A percentile compares a stretch with the other conserved stretches of the same genome.
Conservation (phyloP, 805 yeast genomes). For the Pichia sporocuriosa region DNA sequence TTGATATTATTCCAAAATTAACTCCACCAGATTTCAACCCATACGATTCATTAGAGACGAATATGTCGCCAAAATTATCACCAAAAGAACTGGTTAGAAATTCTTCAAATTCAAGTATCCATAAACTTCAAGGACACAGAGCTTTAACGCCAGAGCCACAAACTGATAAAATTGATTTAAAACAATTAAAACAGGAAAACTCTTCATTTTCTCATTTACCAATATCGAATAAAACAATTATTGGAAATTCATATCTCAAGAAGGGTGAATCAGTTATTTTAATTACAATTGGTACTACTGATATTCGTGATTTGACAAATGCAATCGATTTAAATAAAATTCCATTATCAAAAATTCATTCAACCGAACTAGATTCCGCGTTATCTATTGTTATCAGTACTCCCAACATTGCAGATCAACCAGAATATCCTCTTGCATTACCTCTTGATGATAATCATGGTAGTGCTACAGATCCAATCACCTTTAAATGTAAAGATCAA, state of each 20-base stretch:
- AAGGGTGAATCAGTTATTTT: slow-evolving; percentile 63
- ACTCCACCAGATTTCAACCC: slow-evolving; percentile 41
- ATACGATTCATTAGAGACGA: slow-evolving; percentile 18
- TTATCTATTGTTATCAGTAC: slow-evolving; percentile 63
- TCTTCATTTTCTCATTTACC: slow-evolving; percentile 12
- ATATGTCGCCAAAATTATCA: slow-evolving; percentile 23
- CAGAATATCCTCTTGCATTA: slow-evolving; percentile 56
- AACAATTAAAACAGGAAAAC: slow-evolving; percentile 1
- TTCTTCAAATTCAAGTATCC: slow-evolving; percentile 18
- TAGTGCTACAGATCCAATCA: slow-evolving; percentile 63
- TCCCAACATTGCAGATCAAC: slow-evolving; percentile 38
- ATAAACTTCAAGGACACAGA: slow-evolving; percentile 19
- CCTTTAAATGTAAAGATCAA: slow-evolving; percentile 50
- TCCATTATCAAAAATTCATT: slow-evolving; percentile 67
- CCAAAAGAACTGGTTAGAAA: slow-evolving; percentile 25
- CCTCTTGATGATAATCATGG: slow-evolving; percentile 78
- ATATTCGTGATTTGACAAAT: slow-evolving; percentile 48
- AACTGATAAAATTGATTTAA: slow-evolving; percentile 14
- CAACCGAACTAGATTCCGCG: slow-evolving; percentile 86
- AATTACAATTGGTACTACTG: slow-evolving; percentile 82
- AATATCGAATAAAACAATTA: slow-evolving; percentile 47
- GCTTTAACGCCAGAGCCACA: slow-evolving; percentile 3
- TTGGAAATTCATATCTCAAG: slow-evolving; percentile 74
- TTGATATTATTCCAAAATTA: slow-evolving; percentile 58
- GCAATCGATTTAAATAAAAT: slow-evolving; percentile 67